These are phyloP conservation scores for Cryptococcus neoformans DNA, from an alignment of 1,284 basidiomycete genomes.

Conservation along the genomic window DNA sequence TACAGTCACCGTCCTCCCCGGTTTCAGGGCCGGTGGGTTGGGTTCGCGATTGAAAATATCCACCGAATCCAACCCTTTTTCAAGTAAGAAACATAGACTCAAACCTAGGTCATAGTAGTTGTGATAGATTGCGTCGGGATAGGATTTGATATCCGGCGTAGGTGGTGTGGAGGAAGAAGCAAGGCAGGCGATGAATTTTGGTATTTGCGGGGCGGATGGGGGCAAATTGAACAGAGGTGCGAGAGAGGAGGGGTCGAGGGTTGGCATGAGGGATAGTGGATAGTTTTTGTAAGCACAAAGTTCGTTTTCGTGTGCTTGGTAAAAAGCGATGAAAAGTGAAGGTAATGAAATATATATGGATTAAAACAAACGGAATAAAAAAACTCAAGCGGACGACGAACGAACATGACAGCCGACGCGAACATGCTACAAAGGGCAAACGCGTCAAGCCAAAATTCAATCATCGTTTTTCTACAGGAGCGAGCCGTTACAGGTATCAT, in stretches of 20 bases:
- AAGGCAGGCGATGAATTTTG: conserved; percentile 7
- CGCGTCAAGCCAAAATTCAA: neutral
- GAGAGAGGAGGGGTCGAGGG: conserved; percentile 2
- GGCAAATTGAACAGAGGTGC: conserved; percentile 11
- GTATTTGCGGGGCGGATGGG: conserved; percentile 10
- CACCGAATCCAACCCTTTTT: conserved; percentile 64
- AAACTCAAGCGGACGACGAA: too few species aligned
- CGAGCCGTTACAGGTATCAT: conserved; percentile 2
- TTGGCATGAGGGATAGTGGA: conserved; percentile 2
- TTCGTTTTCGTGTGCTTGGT: neutral
- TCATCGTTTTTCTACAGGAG: too few species aligned
- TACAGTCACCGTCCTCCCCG: conserved; percentile 1
- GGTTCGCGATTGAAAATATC: conserved; percentile 68
- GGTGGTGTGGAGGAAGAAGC: conserved; percentile 9
- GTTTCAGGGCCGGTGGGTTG: neutral
- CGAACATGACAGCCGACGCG: too few species aligned
- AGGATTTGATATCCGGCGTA: conserved; percentile 65
- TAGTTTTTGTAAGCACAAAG: too few species aligned
- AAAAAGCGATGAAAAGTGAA: too few species aligned
- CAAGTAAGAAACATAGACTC: conserved; percentile 67
- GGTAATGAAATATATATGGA: neutral
- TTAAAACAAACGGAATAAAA: too few species aligned
- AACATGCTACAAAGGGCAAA: neutral
- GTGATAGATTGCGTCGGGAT: conserved; percentile 76
- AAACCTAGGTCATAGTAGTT: conserved; percentile 75